Evolutionary conservation across 805 yeast genomes (phyloP), one percentile per base, ranked within the genome.

Genomic region (Metschnikowia noctiluminum): DNA sequence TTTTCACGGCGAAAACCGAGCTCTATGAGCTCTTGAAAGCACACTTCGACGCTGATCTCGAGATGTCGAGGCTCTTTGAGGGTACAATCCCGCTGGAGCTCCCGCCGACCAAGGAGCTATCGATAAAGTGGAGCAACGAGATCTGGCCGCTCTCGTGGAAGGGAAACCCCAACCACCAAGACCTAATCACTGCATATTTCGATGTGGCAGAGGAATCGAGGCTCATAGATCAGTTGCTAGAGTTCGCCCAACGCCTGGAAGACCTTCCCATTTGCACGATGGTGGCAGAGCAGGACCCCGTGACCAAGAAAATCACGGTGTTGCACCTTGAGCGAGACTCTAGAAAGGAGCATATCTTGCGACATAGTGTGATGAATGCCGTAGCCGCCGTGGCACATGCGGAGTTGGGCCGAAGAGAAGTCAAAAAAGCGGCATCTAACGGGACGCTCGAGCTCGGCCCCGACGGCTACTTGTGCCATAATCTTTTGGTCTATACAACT

Each of bases 111-210:
- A 87, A 84, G 55, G 89, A 84, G n/a, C 64, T 81, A 13, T 77
- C 85, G 21, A 50, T 65, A 1, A 69, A 71, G 38, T 91, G 97
- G 97, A 78, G 90, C 2, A 48, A 64, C 4, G 55, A 69, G 14
- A 79, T 77, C 55, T 92, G 98, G 99, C 98, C 98, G 0, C 68
- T 89, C 46, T 76, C 89, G 36, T 94, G 98, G 98, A 84, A 90
- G 56, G 98, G 98, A 0, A 89, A 91, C 60, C 95, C 96, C 0
- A 74, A 82, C 56, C 81, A 83, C 50, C 94, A 87, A 59, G 78
- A 78, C 31, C 65, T 89, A 36, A 81, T 84, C 28, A 81, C 79
- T 7, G 71, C 82, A 21, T 58, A 57, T 2, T 69, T 83, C 45
- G 79, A 87, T 51, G 70, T 80, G 43, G 68, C 57, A 0, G 61